Percentiles rank a stretch among this genome's conserved stretches.
These are phyloP conservation scores for Lunasporangiospora selenospora DNA, from an alignment of 192 early-diverging fungal genomes.

Conservation along the genomic window DNA sequence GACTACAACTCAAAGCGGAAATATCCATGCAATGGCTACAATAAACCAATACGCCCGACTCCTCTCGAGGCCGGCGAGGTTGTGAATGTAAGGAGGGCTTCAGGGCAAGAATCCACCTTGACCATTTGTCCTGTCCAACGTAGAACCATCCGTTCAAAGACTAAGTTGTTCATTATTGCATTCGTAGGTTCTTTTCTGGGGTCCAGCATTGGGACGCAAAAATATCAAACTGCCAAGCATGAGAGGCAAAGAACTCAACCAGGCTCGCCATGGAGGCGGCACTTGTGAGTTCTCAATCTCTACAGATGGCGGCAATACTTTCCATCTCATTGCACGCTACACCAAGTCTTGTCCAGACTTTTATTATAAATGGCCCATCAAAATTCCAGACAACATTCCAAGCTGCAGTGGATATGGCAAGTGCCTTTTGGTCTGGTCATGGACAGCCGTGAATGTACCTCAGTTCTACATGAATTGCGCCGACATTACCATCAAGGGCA, in stretches of 20 bases:
- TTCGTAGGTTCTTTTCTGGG: conserved; percentile 45
- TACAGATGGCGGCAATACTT: conserved; percentile 67
- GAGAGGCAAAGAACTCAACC: conserved; percentile 11
- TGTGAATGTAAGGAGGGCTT: conserved; percentile 17
- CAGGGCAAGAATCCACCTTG: neutral
- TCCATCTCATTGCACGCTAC: conserved; percentile 24
- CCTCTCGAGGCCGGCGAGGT: conserved; percentile 21
- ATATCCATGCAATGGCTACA: conserved; percentile 29
- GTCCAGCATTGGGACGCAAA: conserved; percentile 3
- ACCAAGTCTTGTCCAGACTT: conserved; percentile 41
- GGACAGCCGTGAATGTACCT: conserved; percentile 71
- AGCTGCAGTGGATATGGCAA: conserved; percentile 4
- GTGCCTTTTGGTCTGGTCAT: conserved; percentile 56
- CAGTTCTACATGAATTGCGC: conserved; percentile 78
- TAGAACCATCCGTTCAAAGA: neutral
- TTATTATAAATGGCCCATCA: conserved; percentile 30
- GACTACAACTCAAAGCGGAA: neutral
- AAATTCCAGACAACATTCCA: conserved; percentile 27
- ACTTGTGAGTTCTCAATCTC: conserved; percentile 70
- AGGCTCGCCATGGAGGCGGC: conserved; percentile 69
- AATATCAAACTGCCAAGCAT: neutral
- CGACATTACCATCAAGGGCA: conserved; percentile 61
- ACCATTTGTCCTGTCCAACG: neutral
- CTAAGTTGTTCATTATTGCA: too few species aligned
- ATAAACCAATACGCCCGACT: conserved; percentile 21